Conservation (phyloP, 257 asterid species). For the Gentiana dahurica region DNA sequence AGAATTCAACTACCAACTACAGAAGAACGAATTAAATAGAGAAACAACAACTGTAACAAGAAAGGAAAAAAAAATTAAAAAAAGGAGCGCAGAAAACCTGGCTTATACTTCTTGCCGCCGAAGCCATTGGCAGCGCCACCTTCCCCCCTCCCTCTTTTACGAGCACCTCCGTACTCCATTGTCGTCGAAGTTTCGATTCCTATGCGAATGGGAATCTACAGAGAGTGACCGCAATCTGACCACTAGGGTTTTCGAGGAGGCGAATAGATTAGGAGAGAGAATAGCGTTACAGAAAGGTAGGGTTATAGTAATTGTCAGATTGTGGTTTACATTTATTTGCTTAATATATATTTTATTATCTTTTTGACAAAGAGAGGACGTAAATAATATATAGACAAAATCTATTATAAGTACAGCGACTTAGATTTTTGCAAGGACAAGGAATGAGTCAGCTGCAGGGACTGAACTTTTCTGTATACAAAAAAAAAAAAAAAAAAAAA, state of each 20-base stretch:
- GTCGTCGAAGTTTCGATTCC: not conserved
- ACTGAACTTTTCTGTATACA: too few relatives aligned
- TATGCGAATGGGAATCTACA: not conserved
- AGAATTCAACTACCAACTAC: conserved; percentile 6
- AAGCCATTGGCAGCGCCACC: conserved; percentile 38
- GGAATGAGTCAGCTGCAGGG: too few relatives aligned
- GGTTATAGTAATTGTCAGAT: not conserved
- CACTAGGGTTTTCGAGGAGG: conserved; percentile 11
- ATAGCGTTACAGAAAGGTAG: not conserved
- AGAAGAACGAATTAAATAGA: not conserved
- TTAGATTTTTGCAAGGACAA: too few relatives aligned
- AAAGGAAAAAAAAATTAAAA: not conserved
- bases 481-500: too few relatives aligned
- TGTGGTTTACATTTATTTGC: too few relatives aligned
- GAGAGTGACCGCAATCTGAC: conserved; percentile 1
- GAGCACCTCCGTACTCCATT: conserved; percentile 54
- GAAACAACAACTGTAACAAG: not conserved
- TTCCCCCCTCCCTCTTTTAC: conserved; percentile 47
- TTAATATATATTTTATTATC: too few relatives aligned
- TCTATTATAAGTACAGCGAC: too few relatives aligned
- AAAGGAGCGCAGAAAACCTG: conserved; percentile 27
- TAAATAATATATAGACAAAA: too few relatives aligned
- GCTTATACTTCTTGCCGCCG: conserved; percentile 40
- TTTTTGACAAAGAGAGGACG: too few relatives aligned
- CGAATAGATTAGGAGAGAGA: not conserved